Conservation (phyloP, 371 early-diverging fungal genomes). For the Rhizopus sp. region DNA sequence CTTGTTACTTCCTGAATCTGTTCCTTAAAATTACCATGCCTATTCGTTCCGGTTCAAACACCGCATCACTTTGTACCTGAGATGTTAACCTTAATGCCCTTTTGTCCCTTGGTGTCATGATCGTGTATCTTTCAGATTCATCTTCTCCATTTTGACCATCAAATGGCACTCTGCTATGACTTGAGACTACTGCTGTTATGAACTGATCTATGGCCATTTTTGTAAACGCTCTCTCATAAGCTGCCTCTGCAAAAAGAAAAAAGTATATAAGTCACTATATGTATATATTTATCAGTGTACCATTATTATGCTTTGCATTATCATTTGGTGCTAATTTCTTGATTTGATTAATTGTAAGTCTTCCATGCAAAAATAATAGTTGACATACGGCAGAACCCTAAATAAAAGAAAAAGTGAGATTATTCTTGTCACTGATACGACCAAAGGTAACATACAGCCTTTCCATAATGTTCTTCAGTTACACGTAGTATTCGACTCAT, state of each 20-base stretch:
- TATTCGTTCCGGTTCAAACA: slow-evolving; percentile 46
- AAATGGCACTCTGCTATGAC: slow-evolving; percentile 61
- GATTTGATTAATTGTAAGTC: slow-evolving; percentile 28
- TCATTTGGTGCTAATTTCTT: slow-evolving; percentile 27
- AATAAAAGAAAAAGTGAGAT: neutral
- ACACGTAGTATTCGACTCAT: slow-evolving; percentile 64
- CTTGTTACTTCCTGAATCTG: neutral
- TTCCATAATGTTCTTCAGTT: slow-evolving; percentile 65
- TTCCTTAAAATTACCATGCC: slow-evolving; percentile 46
- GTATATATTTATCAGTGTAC: slow-evolving; percentile 20
- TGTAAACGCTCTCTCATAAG: slow-evolving; percentile 49
- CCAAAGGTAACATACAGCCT: slow-evolving; percentile 43
- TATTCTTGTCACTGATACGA: too few relatives aligned
- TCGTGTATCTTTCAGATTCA: slow-evolving; percentile 52
- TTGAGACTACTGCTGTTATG: slow-evolving; percentile 57
- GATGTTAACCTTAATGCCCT: slow-evolving; percentile 50
- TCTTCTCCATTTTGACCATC: slow-evolving; percentile 62
- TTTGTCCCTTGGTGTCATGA: slow-evolving; percentile 65
- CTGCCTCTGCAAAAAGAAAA: slow-evolving; percentile 28
- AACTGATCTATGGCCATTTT: slow-evolving; percentile 64
- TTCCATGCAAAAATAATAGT: slow-evolving; percentile 32
- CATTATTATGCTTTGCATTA: slow-evolving; percentile 24
- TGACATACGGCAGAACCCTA: slow-evolving; percentile 24
- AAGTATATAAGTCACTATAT: neutral
- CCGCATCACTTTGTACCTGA: slow-evolving; percentile 51